These are phyloP conservation scores for Eremothecium gossypii DNA, from an alignment of 1,139 yeast species.

Conservation along the genomic window DNA sequence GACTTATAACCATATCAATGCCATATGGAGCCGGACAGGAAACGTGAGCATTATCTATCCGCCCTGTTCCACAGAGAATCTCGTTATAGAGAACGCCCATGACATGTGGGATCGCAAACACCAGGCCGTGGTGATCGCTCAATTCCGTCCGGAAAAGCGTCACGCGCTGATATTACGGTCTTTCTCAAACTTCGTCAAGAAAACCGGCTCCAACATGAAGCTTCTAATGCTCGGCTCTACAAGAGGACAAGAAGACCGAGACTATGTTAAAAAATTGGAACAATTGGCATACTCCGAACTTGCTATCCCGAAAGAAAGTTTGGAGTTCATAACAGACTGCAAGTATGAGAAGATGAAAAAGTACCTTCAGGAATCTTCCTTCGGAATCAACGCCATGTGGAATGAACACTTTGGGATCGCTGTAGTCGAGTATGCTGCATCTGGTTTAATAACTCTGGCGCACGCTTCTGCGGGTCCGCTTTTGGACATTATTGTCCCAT, in stretches of 20 bases:
- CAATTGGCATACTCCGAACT: conserved; percentile 36
- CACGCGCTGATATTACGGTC: conserved; percentile 61
- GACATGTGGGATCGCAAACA: conserved; percentile 36
- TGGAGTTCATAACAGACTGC: conserved; percentile 69
- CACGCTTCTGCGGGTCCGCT: conserved; percentile 96
- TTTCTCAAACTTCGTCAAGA: conserved; percentile 41
- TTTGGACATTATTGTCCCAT: conserved; percentile 68
- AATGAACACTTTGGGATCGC: conserved; percentile 98
- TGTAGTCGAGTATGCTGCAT: conserved; percentile 84
- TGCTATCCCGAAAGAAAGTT: conserved; percentile 38
- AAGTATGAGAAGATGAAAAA: conserved; percentile 53
- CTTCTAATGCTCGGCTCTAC: conserved; percentile 79
- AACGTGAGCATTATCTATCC: conserved; percentile 55
- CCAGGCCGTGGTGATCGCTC: conserved; percentile 71
- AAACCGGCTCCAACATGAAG: conserved; percentile 24
- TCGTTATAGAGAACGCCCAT: conserved; percentile 24
- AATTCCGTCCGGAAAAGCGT: conserved; percentile 92
- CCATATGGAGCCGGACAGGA: conserved; percentile 43
- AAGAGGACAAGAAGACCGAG: conserved; percentile 57
- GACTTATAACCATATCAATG: conserved; percentile 68
- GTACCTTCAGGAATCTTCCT: conserved; percentile 50
- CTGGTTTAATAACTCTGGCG: conserved; percentile 79
- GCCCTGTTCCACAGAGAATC: conserved; percentile 67
- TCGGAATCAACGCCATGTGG: conserved; percentile 97
- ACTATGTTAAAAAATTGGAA: conserved; percentile 45